Conservation (phyloP, 805 yeast species). For the Candida tibetensis region DNA sequence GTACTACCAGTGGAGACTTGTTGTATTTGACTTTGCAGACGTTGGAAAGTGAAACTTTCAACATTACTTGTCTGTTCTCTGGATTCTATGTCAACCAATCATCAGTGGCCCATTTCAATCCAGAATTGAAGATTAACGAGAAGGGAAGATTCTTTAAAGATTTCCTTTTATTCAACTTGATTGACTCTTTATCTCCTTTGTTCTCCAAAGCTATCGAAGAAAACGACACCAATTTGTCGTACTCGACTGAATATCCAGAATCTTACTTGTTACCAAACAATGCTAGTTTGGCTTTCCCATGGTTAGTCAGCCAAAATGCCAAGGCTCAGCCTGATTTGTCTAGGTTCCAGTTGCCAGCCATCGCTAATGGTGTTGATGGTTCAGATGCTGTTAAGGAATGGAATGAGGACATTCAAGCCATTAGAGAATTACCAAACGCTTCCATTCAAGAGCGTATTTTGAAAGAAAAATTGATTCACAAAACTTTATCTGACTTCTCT, state of each 20-base stretch:
- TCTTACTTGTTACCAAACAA: constrained; percentile 62
- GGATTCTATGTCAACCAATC: constrained; percentile 81
- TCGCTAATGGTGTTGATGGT: constrained; percentile 58
- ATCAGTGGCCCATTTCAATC: constrained; percentile 67
- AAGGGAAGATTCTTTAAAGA: constrained; percentile 31
- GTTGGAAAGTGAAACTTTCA: constrained; percentile 74
- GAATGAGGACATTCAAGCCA: constrained; percentile 87
- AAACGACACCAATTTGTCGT: constrained; percentile 47
- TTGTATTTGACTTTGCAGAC: constrained; percentile 73
- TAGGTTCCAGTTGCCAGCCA: constrained; percentile 54
- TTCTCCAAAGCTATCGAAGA: constrained; percentile 51
- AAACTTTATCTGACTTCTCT: constrained; percentile 73
- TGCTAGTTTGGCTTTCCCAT: constrained; percentile 64
- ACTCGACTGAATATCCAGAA: constrained; percentile 45
- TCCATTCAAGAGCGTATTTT: constrained; percentile 64
- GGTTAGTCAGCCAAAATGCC: constrained; percentile 53
- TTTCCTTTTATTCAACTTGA: constrained; percentile 58
- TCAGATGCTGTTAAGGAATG: constrained; percentile 67
- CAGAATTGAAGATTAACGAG: constrained; percentile 47
- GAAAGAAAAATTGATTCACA: constrained; percentile 72
- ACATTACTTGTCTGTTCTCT: constrained; percentile 71
- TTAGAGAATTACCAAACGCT: constrained; percentile 64
- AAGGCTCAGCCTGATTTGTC: constrained; percentile 51
- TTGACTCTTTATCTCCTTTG: constrained; percentile 62
- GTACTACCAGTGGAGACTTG: constrained; percentile 69